These are phyloP conservation scores for Vicia villosa DNA, from an alignment of 306 rosid species.

Conservation along the genomic window DNA sequence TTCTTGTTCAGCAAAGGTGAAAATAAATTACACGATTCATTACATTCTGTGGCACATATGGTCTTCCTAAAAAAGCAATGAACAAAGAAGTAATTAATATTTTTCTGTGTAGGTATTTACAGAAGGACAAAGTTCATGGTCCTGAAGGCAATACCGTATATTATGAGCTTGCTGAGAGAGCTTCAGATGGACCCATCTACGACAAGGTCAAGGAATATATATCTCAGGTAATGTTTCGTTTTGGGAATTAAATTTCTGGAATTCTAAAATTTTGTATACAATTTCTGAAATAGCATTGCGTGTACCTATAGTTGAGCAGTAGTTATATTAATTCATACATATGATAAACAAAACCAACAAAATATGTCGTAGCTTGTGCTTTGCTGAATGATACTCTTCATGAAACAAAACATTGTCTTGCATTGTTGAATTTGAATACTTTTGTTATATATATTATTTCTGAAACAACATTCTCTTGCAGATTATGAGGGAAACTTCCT, in stretches of 20 bases:
- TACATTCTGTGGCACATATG: constrained; percentile 21
- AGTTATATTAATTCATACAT: background rate
- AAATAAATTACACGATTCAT: background rate
- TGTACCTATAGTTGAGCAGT: background rate
- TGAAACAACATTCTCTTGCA: constrained; percentile 39
- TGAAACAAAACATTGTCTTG: background rate
- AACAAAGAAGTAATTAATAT: background rate
- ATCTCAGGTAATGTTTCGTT: constrained; percentile 62
- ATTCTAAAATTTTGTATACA: background rate
- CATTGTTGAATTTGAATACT: background rate
- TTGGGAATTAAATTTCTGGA: constrained; percentile 5
- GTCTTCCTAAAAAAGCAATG: constrained; percentile 11
- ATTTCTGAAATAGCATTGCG: background rate
- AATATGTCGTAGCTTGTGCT: background rate
- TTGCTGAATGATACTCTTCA: background rate
- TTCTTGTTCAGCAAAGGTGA: constrained; percentile 88
- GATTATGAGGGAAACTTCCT: constrained; percentile 55
- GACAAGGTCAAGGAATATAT: constrained; percentile 68
- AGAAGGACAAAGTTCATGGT: constrained; percentile 74
- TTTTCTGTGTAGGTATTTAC: constrained; percentile 63
- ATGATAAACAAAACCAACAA: background rate
- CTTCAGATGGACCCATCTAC: constrained; percentile 59
- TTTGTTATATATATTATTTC: background rate
- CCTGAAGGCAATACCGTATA: constrained; percentile 70
- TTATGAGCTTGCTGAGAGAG: constrained; percentile 97